Evolutionary conservation across 2,329 filamentous ascomycete species (phyloP), one percentile per base, ranked within the genome.

Genomic region (Epichloe uncinata): DNA sequence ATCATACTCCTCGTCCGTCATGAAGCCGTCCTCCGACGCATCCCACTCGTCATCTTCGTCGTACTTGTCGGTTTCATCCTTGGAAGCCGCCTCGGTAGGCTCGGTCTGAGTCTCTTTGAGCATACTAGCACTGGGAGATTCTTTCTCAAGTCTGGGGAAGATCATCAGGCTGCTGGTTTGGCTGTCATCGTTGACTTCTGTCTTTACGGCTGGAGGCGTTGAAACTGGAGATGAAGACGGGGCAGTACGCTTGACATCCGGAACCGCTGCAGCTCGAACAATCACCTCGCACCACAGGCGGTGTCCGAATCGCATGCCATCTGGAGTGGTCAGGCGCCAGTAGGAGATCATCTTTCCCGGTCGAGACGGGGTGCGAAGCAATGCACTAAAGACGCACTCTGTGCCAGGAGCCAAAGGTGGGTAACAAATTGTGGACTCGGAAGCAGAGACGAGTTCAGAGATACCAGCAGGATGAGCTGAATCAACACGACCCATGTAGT

Each of bases 1-100:
- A 61, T 98, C 93, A 66, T 97, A 98, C 70, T 98, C 93, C 66
- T 97, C 93, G 56, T 98, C 93, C 0, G 93, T 97, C 73, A 95
- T 70, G 74, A 95, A 96, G 12, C 84, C 86, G 53, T 85, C 81
- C 12, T 82, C 79, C 1, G 75, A 77, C n/a, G 68, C 71, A 40
- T 79, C 74, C 73, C 77, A 81, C 44, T 83, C 82, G n/a, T 80
- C 79, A 36, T 72, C 73, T 49, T 75, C 72, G 51, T 69, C 60
- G 52, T 67, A 58, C 51, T 62, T 57, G 55, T 66, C 54, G 47
- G 60, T 54, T 37, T 67, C 47, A 75, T 63, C 73, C 59, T 82
- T 79, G 55, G 79, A 73, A 20, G 76, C 72, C 45, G 75, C 69
- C 20, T 70, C 69, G n/a, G 70, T 64, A 59, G 73, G 70, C 34